phyloP scores from a whole-genome alignment of 2,329 filamentous ascomycete genomes.

The Capronia epimyces region DNA sequence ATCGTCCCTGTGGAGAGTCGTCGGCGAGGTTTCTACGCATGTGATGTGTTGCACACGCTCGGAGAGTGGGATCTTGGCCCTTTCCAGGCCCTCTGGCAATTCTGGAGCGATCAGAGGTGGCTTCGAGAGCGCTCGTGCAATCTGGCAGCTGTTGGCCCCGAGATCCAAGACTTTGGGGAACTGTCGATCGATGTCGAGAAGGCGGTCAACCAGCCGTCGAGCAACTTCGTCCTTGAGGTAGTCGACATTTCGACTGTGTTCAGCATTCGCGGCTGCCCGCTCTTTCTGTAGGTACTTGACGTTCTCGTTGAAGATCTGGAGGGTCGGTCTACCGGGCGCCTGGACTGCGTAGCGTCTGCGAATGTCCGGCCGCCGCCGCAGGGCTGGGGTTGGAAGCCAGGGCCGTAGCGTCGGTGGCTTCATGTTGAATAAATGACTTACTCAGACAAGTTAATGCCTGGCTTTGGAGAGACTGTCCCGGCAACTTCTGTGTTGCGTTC shows the following conservation, averaged over 20 bases:
- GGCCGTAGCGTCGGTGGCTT: conserved; percentile 19
- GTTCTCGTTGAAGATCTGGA: conserved; percentile 85
- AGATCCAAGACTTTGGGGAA: conserved; percentile 84
- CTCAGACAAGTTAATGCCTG: conserved; percentile 28
- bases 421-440: conserved; percentile 13
- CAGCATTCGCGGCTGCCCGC: conserved; percentile 65
- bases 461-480: background rate
- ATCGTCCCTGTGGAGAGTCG: conserved; percentile 74
- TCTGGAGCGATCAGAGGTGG: conserved; percentile 53
- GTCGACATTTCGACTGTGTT: conserved; percentile 73
- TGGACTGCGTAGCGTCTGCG: conserved; percentile 64
- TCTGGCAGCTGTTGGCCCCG: conserved; percentile 91
- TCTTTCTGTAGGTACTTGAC: conserved; percentile 91
- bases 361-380: conserved; percentile 15
- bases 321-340: conserved; percentile 66
- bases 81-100: conserved; percentile 30
- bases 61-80: conserved; percentile 52
- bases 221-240: conserved; percentile 94
- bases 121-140: conserved; percentile 70
- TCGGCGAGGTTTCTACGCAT: conserved; percentile 73
- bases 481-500: background rate
- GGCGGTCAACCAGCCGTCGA: conserved; percentile 71
- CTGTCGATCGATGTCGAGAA: conserved; percentile 86
- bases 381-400: conserved; percentile 19
- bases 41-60: conserved; percentile 67